Conservation (phyloP, 192 early-diverging fungal genomes). For the Powellomyces hirtus region DNA sequence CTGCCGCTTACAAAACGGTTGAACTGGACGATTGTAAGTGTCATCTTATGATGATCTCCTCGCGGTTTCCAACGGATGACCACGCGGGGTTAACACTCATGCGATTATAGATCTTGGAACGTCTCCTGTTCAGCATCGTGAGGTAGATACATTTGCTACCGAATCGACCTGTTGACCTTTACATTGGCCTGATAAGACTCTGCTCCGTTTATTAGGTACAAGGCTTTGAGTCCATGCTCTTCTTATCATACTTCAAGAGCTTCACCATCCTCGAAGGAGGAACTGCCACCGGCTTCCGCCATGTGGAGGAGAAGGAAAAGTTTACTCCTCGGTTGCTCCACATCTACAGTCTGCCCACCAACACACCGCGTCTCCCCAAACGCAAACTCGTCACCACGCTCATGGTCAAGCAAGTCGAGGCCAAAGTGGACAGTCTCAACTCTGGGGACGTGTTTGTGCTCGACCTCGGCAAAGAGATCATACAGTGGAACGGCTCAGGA, state of each 20-base stretch:
- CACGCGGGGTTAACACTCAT: neutral
- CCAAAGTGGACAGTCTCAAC: slow-evolving; percentile 54
- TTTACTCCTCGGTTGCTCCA: slow-evolving; percentile 52
- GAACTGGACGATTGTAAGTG: slow-evolving; percentile 65
- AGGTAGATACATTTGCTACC: slow-evolving; percentile 41
- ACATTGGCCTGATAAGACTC: no score
- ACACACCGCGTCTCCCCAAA: slow-evolving; percentile 26
- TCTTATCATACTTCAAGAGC: slow-evolving; percentile 64
- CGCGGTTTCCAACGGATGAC: neutral
- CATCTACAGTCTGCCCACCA: slow-evolving; percentile 43
- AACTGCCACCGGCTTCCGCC: slow-evolving; percentile 70
- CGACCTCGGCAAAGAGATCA: slow-evolving; percentile 64
- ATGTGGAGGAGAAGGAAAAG: slow-evolving; percentile 39
- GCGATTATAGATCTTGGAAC: slow-evolving; percentile 55
- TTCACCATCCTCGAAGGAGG: slow-evolving; percentile 61
- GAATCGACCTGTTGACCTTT: no score
- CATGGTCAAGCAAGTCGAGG: slow-evolving; percentile 61
- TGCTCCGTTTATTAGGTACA: no score
- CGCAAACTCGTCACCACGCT: slow-evolving; percentile 35
- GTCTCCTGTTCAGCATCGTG: slow-evolving; percentile 71
- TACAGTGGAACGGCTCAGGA: slow-evolving; percentile 67
- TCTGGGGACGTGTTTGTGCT: slow-evolving; percentile 74
- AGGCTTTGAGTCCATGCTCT: slow-evolving; percentile 60
- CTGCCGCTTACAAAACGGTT: slow-evolving; percentile 83
- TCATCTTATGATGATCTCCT: no score